Base-by-base conservation (phyloP, 768 basidiomycete genomes). In the Trametes maxima region DNA sequence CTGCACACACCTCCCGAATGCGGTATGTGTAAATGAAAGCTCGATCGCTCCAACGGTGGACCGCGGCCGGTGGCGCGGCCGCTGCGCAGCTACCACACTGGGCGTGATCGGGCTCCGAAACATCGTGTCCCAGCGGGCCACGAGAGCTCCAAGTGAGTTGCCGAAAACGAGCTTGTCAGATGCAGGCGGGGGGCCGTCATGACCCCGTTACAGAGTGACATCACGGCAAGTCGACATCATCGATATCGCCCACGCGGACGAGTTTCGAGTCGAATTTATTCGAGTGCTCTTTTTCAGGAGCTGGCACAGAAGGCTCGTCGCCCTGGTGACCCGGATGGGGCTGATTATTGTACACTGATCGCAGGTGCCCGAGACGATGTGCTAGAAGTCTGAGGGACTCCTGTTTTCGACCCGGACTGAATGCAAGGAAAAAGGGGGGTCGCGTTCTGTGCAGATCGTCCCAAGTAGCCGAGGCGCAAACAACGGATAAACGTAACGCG, bases 21-120 rank as follows among this genome's bases (percentile, higher is more conserved):
- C 42, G 57, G 57, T 42, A 58, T 42, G 39, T 50, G 48, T 50
- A 50, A 50, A 50, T 58, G 57, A 58, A 46, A 13, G 14, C 35
- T 47, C 55, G 55, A 57, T 57, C 55, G 48, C 24, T 16, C 56
- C 46, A 19, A 25, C n/a, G 28, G 28, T 33, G 28, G 3, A 3
- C 28, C 8, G 4, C 28, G 28, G 28, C 28, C 37, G 33, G 39
- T 42, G 56, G 56, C 37, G 24, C 56, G 3, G 47, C 36, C 21
- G 44, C 37, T 57, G 46, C 46, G 37, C 37, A 21, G 5, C 21
- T 16, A 45, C 39, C 11, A 22, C 33, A 24, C 12, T 16, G 10
- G 45, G 45, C 33, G 17, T 28, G 44, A 46, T 55, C 54, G 54
- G 33, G 43, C 33, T 37, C 35, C n/a, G 11, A n/a, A 28, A 47